phyloP scores from a whole-genome alignment of 1,139 yeast species.

The Taphrina sp. region DNA sequence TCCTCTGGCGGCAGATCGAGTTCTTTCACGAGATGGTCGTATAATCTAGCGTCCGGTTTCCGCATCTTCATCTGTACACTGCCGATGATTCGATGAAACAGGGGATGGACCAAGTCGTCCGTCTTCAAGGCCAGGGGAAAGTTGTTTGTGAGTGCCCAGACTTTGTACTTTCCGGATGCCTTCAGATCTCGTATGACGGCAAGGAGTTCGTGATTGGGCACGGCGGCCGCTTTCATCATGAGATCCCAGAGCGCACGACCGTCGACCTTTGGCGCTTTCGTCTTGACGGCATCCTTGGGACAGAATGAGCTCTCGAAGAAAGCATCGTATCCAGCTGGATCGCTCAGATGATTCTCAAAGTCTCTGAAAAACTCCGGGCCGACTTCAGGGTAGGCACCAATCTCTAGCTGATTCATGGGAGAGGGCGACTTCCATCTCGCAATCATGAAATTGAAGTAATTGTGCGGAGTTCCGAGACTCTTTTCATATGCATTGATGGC shows the following conservation, averaged over 20 bases:
- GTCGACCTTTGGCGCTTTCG: conserved; percentile 14
- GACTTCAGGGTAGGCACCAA: conserved; percentile 8
- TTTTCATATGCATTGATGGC: conserved; percentile 27
- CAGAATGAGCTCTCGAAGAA: conserved; percentile 11
- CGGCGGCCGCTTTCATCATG: conserved; percentile 23
- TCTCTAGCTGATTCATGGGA: conserved; percentile 24
- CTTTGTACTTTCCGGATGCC: conserved; percentile 24
- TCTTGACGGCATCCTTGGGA: conserved; percentile 7
- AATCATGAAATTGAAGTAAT: conserved; percentile 30
- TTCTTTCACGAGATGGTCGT: conserved; percentile 8
- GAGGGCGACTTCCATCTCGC: conserved; percentile 30
- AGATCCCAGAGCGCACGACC: conserved; percentile 8
- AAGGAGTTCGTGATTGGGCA: conserved; percentile 10
- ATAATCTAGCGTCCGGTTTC: conserved; percentile 24
- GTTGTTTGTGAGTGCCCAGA: conserved; percentile 31
- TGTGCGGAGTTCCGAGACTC: conserved; percentile 17
- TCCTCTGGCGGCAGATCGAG: conserved; percentile 21
- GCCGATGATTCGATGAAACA: conserved; percentile 27
- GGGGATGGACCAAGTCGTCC: conserved; percentile 18
- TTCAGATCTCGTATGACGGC: conserved; percentile 5
- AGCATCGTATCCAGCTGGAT: conserved; percentile 26
- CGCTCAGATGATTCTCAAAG: conserved; percentile 22
- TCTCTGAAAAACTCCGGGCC: conserved; percentile 7
- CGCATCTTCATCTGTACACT: conserved; percentile 27
- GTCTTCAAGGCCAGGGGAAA: conserved; percentile 18